Conservation (phyloP, 2,329 filamentous ascomycete genomes). For the Ceratocystis diversiconidia region DNA sequence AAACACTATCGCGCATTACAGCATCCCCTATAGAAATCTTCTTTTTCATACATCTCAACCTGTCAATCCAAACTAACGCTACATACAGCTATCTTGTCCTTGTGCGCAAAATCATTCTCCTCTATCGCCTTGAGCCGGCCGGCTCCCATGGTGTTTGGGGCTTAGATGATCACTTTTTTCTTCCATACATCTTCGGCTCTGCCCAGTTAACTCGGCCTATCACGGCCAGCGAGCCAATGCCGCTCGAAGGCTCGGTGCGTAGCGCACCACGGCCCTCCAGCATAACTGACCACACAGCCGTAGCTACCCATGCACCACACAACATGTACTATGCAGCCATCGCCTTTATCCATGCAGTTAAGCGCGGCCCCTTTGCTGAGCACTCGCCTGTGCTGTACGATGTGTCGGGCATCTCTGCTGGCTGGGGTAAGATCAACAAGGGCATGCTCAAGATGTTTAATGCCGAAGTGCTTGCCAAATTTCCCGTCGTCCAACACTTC, state of each 20-base stretch:
- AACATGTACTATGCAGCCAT: conserved; percentile 94
- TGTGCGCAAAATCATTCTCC: conserved; percentile 68
- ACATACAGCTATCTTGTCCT: conserved; percentile 57
- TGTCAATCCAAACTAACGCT: conserved; percentile 14
- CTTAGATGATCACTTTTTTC: conserved; percentile 89
- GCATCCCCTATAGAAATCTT: neutral
- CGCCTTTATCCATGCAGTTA: conserved; percentile 95
- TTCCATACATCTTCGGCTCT: conserved; percentile 89
- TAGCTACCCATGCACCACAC: conserved; percentile 47
- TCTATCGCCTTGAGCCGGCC: conserved; percentile 86
- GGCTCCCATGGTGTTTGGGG: conserved; percentile 97
- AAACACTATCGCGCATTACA: neutral
- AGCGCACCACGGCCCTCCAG: conserved; percentile 57
- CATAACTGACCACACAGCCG: conserved; percentile 49
- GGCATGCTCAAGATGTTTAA: conserved; percentile 99
- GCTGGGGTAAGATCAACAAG: conserved; percentile 97
- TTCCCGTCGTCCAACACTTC: conserved; percentile 97
- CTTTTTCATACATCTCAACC: neutral
- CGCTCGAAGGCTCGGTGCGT: conserved; percentile 62
- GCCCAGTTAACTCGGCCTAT: conserved; percentile 76
- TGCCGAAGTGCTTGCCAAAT: conserved; percentile 89
- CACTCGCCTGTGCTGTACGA: conserved; percentile 91
- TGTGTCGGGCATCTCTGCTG: conserved; percentile 75
- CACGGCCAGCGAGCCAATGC: conserved; percentile 41
- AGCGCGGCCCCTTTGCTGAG: conserved; percentile 91